Evolutionary conservation across 1,139 yeast genomes (phyloP), one percentile per base, ranked within the genome.

Genomic region (Chernovozyma aurita): DNA sequence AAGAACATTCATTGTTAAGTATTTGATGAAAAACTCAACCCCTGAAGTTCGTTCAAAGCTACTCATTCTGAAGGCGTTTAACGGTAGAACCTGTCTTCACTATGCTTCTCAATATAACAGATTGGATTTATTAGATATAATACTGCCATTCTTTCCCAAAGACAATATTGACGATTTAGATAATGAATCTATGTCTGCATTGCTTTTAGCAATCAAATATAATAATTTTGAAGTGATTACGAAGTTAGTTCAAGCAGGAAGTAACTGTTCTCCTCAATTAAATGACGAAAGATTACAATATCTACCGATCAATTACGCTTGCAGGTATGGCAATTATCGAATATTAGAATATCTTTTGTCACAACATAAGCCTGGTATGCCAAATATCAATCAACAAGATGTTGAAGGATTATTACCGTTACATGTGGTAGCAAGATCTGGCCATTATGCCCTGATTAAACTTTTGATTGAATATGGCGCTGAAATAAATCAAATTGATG

Each of bases 361-460:
- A 33, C 45, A 60, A 39, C 46, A 59, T 43, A 40, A 52, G 38
- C 45, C 59, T n/a, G 46, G 61, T 42, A 50, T 51, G 2, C 43
- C 47, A 4, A 48, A 57, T 29, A 53, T 66, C 15, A 67, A 69
- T 43, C 78, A 77, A 43, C 80, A 76, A 42, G 94, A 86, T 53
- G 90, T 90, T 0, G 95, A 90, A 61, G 97, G 98, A 0, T 69
- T 88, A 34, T 76, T 80, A 38, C 95, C 97, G 0, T 63, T 92
- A 33, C 98, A 92, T 57, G 85, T 90, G 18, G 90, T 81, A 15
- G 88, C 97, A 0, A 74, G 95, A 37, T 80, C 85, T 4, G 97
- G 97, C 0, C 88, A 83, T 53, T 67, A 70, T 44, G 65, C 78
- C 36, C 65, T 90, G 29, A 79, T 90, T 14, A 76, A 80, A 15